Base-by-base conservation (phyloP, 2,329 filamentous ascomycete genomes). In the Phyllosticta capitalensis region DNA sequence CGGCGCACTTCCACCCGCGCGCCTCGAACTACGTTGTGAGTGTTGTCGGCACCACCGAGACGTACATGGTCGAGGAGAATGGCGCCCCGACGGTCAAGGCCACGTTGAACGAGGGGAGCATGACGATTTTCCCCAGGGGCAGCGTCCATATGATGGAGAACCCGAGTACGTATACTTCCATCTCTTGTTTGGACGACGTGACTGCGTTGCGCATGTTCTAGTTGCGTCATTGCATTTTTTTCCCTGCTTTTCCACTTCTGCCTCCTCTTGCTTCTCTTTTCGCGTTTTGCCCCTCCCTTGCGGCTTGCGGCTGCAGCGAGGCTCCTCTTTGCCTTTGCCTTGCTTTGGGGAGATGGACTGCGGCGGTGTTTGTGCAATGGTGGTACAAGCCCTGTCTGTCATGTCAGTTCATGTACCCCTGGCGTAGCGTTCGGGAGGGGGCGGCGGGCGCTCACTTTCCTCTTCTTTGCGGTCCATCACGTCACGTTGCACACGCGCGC, bases 31-130 rank as follows among this genome's bases (percentile, higher is more conserved):
- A 75, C 45, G 79, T 81, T 12, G 73, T 80, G 5, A 74, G 75
- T 0, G 68, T 79, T 20, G 67, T 69, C 19, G 79, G 79, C n/a
- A 77, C 74, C 48, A 80, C 76, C 5, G 75, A 75, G 50, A 81
- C 77, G 9, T 81, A 73, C 65, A 81, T 81, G 77, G 73, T 76
- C 51, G 71, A 75, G 57, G 79, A 81, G 67, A 81, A 81, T 60
- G 79, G 78, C 2, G 78, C 76, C 0, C 68, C 69, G 9, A 69
- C 74, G 1, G 71, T 81, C 3, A 71, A 64, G 30, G 71, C 74
- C 17, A 72, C 69, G 1, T 68, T 81, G 45, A 71, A 67, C 3
- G 71, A 77, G 1, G 75, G 76, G 19, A 72, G 76, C 61, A 77
- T 79, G 70, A 81, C 79, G 0, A 72, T 81, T 20, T 82, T 81